These are phyloP conservation scores for Xylaria sp. DNA, from an alignment of 2,329 filamentous ascomycete species.

Conservation along the genomic window DNA sequence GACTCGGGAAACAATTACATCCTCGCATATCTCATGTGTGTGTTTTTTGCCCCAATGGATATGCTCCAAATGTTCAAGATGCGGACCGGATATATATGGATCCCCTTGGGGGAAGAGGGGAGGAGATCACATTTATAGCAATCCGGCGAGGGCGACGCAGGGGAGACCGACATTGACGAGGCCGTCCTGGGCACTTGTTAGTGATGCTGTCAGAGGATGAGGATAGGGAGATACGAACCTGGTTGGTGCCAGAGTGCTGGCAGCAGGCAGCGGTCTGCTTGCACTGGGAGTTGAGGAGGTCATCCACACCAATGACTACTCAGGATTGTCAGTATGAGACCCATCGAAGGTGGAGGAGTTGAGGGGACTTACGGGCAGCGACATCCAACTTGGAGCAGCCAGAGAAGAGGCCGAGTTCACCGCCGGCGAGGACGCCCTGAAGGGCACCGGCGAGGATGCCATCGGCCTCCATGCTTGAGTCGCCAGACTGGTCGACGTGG, in stretches of 20 bases:
- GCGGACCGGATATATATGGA: conserved; percentile 15
- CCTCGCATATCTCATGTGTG: conserved; percentile 24
- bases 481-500: conserved; percentile 28
- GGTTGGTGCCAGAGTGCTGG: conserved; percentile 28
- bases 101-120: conserved; percentile 1
- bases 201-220: neutral
- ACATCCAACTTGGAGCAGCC: conserved; percentile 31
- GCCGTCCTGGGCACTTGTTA: conserved; percentile 22
- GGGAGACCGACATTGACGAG: conserved; percentile 31
- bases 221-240: conserved; percentile 20
- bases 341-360: fast-evolving
- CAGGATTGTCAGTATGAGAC: neutral
- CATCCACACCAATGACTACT: conserved; percentile 25
- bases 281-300: conserved; percentile 30
- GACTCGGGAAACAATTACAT: conserved; percentile 23
- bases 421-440: conserved; percentile 21
- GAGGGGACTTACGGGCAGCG: conserved; percentile 24
- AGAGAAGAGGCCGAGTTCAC: conserved; percentile 26
- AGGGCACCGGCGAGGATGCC: conserved; percentile 29
- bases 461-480: conserved; percentile 21
- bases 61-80: conserved; percentile 15
- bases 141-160: conserved; percentile 29
- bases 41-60: conserved; percentile 14
- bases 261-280: conserved; percentile 32
- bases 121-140: conserved; percentile 27